phyloP scores from a whole-genome alignment of 208 protist species.

The Crithidia bombi region DNA sequence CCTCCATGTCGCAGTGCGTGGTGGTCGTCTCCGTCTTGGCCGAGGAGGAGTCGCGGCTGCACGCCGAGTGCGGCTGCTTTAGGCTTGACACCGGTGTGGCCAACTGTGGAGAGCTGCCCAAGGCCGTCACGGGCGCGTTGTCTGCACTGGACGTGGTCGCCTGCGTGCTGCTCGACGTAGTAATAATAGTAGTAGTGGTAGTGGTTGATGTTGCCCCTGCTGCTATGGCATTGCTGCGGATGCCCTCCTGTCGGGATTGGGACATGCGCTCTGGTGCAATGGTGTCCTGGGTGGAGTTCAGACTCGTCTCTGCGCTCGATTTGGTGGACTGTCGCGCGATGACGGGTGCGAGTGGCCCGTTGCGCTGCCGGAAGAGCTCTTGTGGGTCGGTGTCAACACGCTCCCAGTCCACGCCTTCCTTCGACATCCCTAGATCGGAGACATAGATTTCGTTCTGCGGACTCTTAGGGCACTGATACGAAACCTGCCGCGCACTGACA shows the following conservation, averaged over 20 bases:
- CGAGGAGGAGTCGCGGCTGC: neutral
- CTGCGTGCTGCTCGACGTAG: too few species aligned
- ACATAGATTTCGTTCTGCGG: neutral
- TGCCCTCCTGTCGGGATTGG: neutral
- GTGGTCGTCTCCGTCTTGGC: too few species aligned
- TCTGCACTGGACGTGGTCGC: neutral
- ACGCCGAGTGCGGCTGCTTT: neutral
- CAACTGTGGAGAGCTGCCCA: neutral
- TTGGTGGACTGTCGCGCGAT: neutral
- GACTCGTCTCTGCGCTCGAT: neutral
- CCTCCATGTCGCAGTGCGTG: too few species aligned
- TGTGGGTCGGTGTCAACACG: conserved; percentile 1
- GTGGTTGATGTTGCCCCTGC: too few species aligned
- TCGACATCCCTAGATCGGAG: neutral
- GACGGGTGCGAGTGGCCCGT: neutral
- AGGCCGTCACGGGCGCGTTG: neutral
- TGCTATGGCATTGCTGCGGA: too few species aligned
- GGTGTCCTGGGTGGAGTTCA: neutral
- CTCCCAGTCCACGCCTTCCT: conserved; percentile 14
- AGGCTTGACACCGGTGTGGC: neutral
- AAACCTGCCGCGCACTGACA: neutral
- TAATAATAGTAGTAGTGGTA: too few species aligned
- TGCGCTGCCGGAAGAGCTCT: conserved; percentile 4
- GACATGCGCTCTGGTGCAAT: neutral
- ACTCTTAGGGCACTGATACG: neutral